Evolutionary conservation across 1,284 basidiomycete genomes (phyloP), one percentile per base, ranked within the genome.

Genomic region (Anthracocystis panici-leucophaei): DNA sequence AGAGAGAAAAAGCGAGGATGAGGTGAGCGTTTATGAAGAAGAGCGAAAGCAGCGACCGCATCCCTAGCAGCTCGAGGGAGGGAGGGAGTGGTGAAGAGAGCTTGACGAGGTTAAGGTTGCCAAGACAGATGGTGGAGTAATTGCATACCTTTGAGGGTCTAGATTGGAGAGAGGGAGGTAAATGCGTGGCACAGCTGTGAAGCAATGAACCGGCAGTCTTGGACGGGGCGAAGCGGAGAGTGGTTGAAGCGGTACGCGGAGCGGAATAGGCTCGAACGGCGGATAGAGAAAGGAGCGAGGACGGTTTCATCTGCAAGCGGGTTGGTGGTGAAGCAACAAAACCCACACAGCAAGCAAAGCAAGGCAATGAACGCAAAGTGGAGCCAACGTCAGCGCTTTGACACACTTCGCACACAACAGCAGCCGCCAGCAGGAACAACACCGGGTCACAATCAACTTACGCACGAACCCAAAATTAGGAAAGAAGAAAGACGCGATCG

Each of bases 131-230:
- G 52, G 27, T 25, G 18, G 52, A 33, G 3, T 50, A 33, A 21
- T 40, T 33, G 59, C 69, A 53, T 72, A 66, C 69, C 63, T 72
- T 65, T 72, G 63, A 35, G 18, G 58, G 63, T 16, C 56, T 44
- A 42, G 23, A 35, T 20, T 59, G 58, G 23, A 51, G 42, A 21
- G 45, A 27, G 20, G 59, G 64, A 25, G 48, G 69, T 11, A 45
- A 16, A 20, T 23, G 42, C 10, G 59, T 27, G 51, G 18, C 8
- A 38, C 29, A 45, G 38, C 59, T 58, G 31, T 48, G 55, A 31
- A 66, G 44, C 31, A 44, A 44, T 38, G 35, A 44, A 33, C 20
- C 20, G 42, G 42, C 18, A 41, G 56, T 33, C 11, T 38, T 50
- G 49, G 46, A n/a, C 4, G 31, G 29, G 7, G 33, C 49, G 45